These are phyloP conservation scores for Lepidium africanum DNA, from an alignment of 345 rosid species.

Conservation along the genomic window DNA sequence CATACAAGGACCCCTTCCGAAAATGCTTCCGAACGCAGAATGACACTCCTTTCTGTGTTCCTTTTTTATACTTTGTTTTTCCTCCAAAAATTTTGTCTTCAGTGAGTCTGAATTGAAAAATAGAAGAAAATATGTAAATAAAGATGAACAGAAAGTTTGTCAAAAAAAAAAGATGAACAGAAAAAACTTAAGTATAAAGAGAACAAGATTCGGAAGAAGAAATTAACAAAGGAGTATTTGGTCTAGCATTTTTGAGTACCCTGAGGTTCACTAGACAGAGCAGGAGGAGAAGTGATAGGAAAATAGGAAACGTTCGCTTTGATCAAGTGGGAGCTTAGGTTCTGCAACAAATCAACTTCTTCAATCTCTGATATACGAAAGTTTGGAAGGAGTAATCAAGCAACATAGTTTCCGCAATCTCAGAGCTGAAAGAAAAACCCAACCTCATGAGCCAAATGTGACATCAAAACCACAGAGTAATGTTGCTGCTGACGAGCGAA, in stretches of 20 bases:
- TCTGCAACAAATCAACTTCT: slow-evolving; percentile 32
- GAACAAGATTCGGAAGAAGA: neutral
- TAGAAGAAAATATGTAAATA: neutral
- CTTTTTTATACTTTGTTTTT: slow-evolving; percentile 34
- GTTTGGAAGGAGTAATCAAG: neutral
- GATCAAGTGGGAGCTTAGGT: slow-evolving; percentile 42
- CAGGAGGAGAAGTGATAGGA: slow-evolving; percentile 65
- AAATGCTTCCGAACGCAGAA: slow-evolving; percentile 42
- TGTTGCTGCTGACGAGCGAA: slow-evolving; percentile 50
- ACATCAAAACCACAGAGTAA: slow-evolving; percentile 50
- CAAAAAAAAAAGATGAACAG: neutral
- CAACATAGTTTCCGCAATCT: slow-evolving; percentile 5
- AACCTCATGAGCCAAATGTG: slow-evolving; percentile 82
- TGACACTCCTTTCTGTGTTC: slow-evolving; percentile 65
- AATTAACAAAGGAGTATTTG: neutral
- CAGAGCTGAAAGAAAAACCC: neutral
- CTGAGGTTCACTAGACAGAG: slow-evolving; percentile 35
- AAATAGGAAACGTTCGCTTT: slow-evolving; percentile 32
- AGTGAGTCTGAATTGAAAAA: slow-evolving; percentile 19
- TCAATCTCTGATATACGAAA: neutral
- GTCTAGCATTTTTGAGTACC: slow-evolving; percentile 21
- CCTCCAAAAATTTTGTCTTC: slow-evolving; percentile 25
- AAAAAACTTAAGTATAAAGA: neutral
- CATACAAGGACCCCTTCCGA: slow-evolving; percentile 41
- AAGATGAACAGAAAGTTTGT: neutral